Percentiles rank a stretch among this genome's conserved stretches.
phyloP scores from a whole-genome alignment of 129 eudicot genomes.

The Flaveria ramosissima region DNA sequence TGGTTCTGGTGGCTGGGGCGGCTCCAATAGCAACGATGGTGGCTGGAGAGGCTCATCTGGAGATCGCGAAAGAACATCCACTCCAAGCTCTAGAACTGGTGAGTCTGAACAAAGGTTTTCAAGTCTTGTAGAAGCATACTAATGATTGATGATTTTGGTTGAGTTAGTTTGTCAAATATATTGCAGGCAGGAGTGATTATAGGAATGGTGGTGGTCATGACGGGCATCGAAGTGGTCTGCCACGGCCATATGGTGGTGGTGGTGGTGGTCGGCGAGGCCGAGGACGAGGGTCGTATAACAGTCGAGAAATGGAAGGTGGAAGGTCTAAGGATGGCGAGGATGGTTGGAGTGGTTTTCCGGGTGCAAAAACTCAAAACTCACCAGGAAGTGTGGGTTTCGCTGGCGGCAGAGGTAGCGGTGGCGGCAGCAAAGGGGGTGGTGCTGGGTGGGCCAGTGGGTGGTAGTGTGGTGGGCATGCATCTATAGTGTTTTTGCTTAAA shows the following conservation, averaged over 20 bases:
- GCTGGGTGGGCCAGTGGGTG: slow-evolving; percentile 41
- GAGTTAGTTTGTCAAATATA: neutral
- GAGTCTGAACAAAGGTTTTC: neutral
- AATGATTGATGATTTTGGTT: neutral
- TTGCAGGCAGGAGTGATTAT: slow-evolving; percentile 70
- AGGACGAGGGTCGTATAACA: slow-evolving; percentile 61
- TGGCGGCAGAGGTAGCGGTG: slow-evolving; percentile 59
- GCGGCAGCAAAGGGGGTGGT: slow-evolving; percentile 37
- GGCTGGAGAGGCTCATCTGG: slow-evolving; percentile 59
- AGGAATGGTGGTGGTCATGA: slow-evolving; percentile 58
- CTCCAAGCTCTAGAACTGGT: slow-evolving; percentile 57
- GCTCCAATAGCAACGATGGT: slow-evolving; percentile 43
- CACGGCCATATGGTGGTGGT: slow-evolving; percentile 70
- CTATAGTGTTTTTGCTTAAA: slow-evolving; percentile 13
- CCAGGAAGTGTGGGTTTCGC: too few relatives aligned
- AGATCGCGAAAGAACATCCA: slow-evolving; percentile 54
- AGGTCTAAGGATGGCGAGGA: slow-evolving; percentile 56
- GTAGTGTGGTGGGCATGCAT: slow-evolving; percentile 30
- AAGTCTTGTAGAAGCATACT: neutral
- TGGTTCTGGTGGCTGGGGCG: slow-evolving; percentile 74
- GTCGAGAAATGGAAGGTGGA: slow-evolving; percentile 42
- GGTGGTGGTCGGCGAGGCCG: slow-evolving; percentile 64
- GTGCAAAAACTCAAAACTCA: too few relatives aligned
- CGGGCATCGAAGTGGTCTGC: slow-evolving; percentile 68
- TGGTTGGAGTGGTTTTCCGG: slow-evolving; percentile 54